Base-by-base conservation (phyloP, 2,329 filamentous ascomycete genomes). In the Sporothrix curviconia region DNA sequence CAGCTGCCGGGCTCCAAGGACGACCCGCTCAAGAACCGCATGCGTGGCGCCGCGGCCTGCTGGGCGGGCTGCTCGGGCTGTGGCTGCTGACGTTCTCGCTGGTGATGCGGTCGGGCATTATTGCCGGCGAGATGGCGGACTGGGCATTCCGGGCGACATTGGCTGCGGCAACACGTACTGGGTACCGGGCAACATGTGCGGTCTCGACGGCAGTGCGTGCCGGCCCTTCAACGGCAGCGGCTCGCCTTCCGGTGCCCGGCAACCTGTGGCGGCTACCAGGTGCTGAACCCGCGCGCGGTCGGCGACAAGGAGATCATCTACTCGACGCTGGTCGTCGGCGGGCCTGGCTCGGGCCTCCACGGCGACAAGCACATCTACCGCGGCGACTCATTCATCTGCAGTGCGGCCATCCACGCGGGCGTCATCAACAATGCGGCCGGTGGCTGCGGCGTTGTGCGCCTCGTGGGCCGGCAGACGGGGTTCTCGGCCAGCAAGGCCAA, bases 341-440 rank as follows among this genome's bases (percentile, higher is more conserved):
- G 86, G 0, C 82, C 82, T 0, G 70, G 75, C 5, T 71, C 72
- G 50, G 72, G 77, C 28, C 64, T 66, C 6, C 69, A 67, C 30
- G 67, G 72, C 17, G 42, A 34, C 9, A 61, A 70, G 32, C 79
- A 86, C 0, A 76, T 88, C 22, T 97, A 97, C 69, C 87, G 94
- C 17, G 90, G 88, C 17, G 89, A 92, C 71, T 90, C 87, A 19
- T 90, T 89, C 70, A 82, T 92, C 58, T 92, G 89, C 66, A 82
- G 82, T 60, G 81, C 88, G 4, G 89, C 87, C 17, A 87, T 91
- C 56, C 89, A 92, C 67, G 82, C 86, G 1, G 87, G 87, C 8
- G 78, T 88, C 60, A 80, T 90, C 62, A 79, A 78, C 53, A 80
- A 89, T 63, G 71, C 75, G 0, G 75, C 77, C 34, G 89, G 89